A percentile compares a stretch with the other conserved stretches of the same genome.
Evolutionary conservation across 768 basidiomycete genomes (phyloP).

Genomic region (Crassisporium funariophilum): DNA sequence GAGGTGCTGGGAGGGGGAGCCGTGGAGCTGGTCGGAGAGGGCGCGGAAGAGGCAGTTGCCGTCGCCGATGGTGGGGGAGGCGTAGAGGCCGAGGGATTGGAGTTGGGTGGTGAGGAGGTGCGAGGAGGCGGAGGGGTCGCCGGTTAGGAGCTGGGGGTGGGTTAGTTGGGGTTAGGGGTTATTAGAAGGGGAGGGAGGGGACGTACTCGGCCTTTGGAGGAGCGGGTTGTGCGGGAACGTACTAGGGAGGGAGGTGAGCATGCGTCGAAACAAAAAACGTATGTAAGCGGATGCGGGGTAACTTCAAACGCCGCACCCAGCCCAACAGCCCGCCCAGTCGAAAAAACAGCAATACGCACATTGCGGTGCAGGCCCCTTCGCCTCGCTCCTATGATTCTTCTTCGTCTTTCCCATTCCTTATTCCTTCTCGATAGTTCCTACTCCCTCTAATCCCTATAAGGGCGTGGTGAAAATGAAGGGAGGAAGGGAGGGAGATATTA

Average conservation of each 20-base stretch:
- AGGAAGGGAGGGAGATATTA: constrained; percentile 6
- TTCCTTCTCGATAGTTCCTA: neutral
- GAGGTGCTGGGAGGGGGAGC: constrained; percentile 68
- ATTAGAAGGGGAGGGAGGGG: constrained; percentile 20
- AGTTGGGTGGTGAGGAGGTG: constrained; percentile 73
- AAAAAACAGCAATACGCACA: constrained; percentile 18
- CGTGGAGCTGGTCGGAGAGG: constrained; percentile 84
- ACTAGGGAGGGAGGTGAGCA: constrained; percentile 17
- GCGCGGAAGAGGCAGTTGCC: constrained; percentile 95
- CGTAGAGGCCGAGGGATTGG: constrained; percentile 77
- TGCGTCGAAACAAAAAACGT: neutral
- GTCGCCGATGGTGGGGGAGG: constrained; percentile 85
- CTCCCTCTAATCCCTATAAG: neutral
- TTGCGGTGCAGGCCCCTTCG: constrained; percentile 26
- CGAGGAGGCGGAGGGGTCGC: constrained; percentile 67
- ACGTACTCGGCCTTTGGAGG: constrained; percentile 43
- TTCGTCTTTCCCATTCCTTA: constrained; percentile 14
- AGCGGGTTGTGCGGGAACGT: constrained; percentile 41
- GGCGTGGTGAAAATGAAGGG: constrained; percentile 1
- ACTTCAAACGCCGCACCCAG: neutral
- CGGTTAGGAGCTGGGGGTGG: constrained; percentile 39
- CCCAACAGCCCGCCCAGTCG: constrained; percentile 4
- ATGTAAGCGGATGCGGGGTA: constrained; percentile 9
- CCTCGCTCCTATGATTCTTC: constrained; percentile 20
- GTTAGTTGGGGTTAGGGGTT: constrained; percentile 13